phyloP scores from a whole-genome alignment of 768 basidiomycete species.

The Collybia sordida region DNA sequence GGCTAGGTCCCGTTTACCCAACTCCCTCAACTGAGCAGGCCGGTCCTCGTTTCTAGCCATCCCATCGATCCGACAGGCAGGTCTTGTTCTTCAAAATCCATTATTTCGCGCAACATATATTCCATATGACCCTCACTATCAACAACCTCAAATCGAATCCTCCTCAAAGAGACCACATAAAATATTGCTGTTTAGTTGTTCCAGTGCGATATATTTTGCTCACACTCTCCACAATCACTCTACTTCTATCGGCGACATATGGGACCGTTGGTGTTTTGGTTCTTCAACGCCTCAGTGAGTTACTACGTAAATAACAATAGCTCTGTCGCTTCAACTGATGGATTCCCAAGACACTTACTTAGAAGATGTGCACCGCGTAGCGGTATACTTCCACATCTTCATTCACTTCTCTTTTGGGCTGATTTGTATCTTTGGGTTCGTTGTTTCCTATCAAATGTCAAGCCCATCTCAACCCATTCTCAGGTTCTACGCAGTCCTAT shows the following conservation, averaged over 20 bases:
- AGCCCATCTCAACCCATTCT: not conserved
- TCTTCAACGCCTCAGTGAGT: conserved; percentile 6
- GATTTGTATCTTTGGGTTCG: conserved; percentile 18
- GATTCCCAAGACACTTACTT: conserved; percentile 8
- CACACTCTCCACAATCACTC: not conserved
- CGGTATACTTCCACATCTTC: conserved; percentile 19
- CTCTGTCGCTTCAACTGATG: not conserved
- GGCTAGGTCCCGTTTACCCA: conserved; percentile 12
- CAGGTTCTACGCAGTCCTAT: conserved; percentile 17
- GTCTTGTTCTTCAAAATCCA: conserved; percentile 14
- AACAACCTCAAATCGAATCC: conserved; percentile 1
- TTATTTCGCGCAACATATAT: not conserved
- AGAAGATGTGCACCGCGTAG: conserved; percentile 14
- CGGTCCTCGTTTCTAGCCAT: conserved; percentile 10
- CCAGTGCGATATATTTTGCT: conserved; percentile 8
- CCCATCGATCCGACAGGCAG: conserved; percentile 12
- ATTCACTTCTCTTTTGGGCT: conserved; percentile 13
- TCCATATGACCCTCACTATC: not conserved
- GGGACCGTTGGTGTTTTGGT: conserved; percentile 11
- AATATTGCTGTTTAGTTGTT: conserved; percentile 6
- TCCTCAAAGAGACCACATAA: conserved; percentile 4
- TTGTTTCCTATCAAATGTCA: not conserved
- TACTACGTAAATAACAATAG: not conserved
- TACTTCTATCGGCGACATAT: conserved; percentile 11
- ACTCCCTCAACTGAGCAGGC: conserved; percentile 10